A percentile compares a stretch with the other conserved stretches of the same genome.
phyloP scores from a whole-genome alignment of 202 grass and related monocot genomes.

The Carex arenaria region DNA sequence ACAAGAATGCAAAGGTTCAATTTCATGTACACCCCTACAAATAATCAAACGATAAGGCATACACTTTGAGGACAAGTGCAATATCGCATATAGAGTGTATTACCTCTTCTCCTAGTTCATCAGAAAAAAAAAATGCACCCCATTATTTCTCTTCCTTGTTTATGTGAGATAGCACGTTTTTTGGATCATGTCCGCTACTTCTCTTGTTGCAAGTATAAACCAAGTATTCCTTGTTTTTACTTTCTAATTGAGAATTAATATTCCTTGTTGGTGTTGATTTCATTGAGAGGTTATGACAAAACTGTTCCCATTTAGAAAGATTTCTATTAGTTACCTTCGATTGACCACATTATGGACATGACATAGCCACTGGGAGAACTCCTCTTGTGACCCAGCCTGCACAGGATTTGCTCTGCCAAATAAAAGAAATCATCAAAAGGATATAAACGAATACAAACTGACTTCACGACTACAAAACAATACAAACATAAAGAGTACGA shows the following conservation, averaged over 20 bases:
- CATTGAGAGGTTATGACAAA: not conserved
- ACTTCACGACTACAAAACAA: not conserved
- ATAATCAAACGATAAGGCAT: not conserved
- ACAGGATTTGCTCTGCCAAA: constrained; percentile 72
- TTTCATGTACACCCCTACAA: not conserved
- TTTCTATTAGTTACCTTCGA: constrained; percentile 52
- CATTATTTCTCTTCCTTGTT: not conserved
- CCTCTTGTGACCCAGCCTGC: constrained; percentile 75
- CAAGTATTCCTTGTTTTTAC: not conserved
- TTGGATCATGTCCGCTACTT: not conserved
- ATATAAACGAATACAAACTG: constrained; percentile 15
- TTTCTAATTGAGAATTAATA: not conserved
- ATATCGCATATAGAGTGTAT: not conserved
- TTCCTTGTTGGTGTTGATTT: not conserved
- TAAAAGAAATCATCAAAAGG: constrained; percentile 7
- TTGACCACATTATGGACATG: constrained; percentile 93
- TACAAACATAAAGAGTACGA: not conserved
- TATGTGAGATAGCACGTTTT: not conserved
- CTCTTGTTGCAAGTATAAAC: not conserved
- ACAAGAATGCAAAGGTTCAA: not conserved
- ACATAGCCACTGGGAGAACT: constrained; percentile 92
- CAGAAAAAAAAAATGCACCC: not conserved
- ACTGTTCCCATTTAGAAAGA: too few species aligned
- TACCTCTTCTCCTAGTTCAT: not conserved
- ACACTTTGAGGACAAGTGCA: not conserved